phyloP scores from a whole-genome alignment of 148 eudicot genomes.

The Oxyria digyna region DNA sequence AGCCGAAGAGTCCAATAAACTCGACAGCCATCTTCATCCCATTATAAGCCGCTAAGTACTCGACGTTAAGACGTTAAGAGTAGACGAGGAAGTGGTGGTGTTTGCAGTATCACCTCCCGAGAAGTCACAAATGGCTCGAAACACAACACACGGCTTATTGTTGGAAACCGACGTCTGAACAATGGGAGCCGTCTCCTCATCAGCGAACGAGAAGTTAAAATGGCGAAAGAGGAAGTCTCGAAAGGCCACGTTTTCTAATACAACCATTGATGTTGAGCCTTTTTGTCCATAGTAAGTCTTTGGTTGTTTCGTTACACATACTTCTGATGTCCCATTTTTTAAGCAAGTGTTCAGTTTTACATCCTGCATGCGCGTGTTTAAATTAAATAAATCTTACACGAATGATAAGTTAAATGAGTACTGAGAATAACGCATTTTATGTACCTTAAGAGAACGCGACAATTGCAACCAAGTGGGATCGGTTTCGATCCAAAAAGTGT shows the following conservation, averaged over 20 bases:
- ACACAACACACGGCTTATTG: neutral
- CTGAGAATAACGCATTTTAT: too few relatives aligned
- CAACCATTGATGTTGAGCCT: neutral
- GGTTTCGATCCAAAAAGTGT: neutral
- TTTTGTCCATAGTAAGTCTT: neutral
- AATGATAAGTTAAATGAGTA: too few relatives aligned
- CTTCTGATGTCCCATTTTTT: neutral
- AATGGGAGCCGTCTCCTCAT: neutral
- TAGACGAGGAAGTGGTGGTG: neutral
- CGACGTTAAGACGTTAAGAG: neutral
- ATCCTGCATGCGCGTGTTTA: constrained; percentile 2
- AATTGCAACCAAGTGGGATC: neutral
- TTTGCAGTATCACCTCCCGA: neutral
- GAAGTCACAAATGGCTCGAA: neutral
- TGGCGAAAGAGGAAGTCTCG: neutral
- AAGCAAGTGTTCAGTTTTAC: neutral
- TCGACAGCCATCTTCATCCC: neutral
- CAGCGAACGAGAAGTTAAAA: neutral
- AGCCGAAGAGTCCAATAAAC: neutral
- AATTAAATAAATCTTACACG: too few relatives aligned
- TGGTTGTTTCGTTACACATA: neutral
- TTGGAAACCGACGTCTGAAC: neutral
- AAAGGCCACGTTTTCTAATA: neutral
- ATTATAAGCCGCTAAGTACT: neutral
- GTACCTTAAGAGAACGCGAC: neutral